Conservation (phyloP, 2,329 filamentous ascomycete species). For the Pseudopyrenochaeta lycopersici region DNA sequence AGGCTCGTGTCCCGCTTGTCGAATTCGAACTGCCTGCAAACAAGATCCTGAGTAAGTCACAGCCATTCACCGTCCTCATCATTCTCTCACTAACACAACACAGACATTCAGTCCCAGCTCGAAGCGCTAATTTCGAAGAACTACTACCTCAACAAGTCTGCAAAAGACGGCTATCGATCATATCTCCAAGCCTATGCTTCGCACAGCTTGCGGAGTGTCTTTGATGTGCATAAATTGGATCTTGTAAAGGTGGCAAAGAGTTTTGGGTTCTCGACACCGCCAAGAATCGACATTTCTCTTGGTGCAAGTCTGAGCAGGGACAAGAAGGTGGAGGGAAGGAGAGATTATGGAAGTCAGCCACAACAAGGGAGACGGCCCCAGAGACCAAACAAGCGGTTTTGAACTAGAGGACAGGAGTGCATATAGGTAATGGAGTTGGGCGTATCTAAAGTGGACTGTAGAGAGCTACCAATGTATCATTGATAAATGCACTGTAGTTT, state of each 20-base stretch:
- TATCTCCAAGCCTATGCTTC: constrained; percentile 96
- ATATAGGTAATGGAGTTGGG: constrained; percentile 16
- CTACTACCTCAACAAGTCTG: constrained; percentile 93
- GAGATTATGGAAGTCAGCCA: constrained; percentile 82
- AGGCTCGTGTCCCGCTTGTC: constrained; percentile 89
- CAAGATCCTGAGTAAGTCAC: constrained; percentile 73
- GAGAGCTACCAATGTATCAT: background rate
- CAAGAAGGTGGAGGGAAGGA: constrained; percentile 69
- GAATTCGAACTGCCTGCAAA: constrained; percentile 95
- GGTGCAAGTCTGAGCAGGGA: constrained; percentile 80
- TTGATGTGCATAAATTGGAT: constrained; percentile 83
- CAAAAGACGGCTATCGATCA: constrained; percentile 79
- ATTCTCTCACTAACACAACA: constrained; percentile 3
- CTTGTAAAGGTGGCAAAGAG: constrained; percentile 84
- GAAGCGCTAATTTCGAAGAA: constrained; percentile 95
- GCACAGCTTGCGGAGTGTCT: constrained; percentile 82
- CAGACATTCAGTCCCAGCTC: constrained; percentile 74
- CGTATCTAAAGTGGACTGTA: constrained; percentile 21
- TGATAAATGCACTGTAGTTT: no score
- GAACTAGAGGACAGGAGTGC: background rate
- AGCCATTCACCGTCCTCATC: no score
- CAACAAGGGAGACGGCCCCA: constrained; percentile 64
- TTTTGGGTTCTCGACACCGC: constrained; percentile 81
- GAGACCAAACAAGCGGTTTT: constrained; percentile 55
- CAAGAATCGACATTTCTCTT: constrained; percentile 79